phyloP scores from a whole-genome alignment of 2,329 filamentous ascomycete genomes.

The Apiospora phragmitis region DNA sequence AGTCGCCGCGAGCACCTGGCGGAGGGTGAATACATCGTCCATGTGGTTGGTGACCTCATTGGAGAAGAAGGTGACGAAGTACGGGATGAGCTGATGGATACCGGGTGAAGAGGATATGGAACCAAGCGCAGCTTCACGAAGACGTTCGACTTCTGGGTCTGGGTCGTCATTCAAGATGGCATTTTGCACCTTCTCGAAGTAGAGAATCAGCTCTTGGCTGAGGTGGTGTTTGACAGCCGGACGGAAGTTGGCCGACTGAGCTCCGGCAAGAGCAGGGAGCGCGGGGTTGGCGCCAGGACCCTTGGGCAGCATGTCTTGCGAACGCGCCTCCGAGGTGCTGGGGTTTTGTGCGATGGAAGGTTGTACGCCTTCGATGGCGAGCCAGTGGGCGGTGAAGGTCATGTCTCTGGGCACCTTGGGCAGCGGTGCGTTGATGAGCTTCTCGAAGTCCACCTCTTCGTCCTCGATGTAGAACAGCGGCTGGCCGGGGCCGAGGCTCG shows the following conservation, averaged over 20 bases:
- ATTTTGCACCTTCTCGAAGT: conserved; percentile 92
- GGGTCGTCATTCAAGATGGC: conserved; percentile 87
- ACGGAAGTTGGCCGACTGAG: conserved; percentile 81
- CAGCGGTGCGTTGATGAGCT: conserved; percentile 93
- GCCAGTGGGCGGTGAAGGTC: conserved; percentile 93
- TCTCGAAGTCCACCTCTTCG: conserved; percentile 98
- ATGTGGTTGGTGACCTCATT: conserved; percentile 94
- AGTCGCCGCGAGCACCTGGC: conserved; percentile 89
- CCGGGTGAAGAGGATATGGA: conserved; percentile 88
- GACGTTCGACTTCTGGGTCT: conserved; percentile 70
- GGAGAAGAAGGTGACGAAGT: conserved; percentile 93
- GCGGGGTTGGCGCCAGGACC: conserved; percentile 85
- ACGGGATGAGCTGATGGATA: conserved; percentile 91
- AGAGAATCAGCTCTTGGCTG: conserved; percentile 92
- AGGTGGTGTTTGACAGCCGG: conserved; percentile 94
- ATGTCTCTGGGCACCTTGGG: conserved; percentile 94
- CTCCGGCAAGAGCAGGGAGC: conserved; percentile 78
- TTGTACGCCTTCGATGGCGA: conserved; percentile 95
- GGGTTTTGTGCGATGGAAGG: conserved; percentile 96
- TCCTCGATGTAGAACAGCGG: conserved; percentile 97
- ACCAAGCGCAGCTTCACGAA: conserved; percentile 81
- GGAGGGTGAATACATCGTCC: conserved; percentile 84
- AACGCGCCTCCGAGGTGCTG: conserved; percentile 77
- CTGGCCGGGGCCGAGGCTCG: conserved; percentile 88
- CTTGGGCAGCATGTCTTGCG: conserved; percentile 85